Conservation (phyloP, 306 rosid species). For the Quercus glauca region DNA sequence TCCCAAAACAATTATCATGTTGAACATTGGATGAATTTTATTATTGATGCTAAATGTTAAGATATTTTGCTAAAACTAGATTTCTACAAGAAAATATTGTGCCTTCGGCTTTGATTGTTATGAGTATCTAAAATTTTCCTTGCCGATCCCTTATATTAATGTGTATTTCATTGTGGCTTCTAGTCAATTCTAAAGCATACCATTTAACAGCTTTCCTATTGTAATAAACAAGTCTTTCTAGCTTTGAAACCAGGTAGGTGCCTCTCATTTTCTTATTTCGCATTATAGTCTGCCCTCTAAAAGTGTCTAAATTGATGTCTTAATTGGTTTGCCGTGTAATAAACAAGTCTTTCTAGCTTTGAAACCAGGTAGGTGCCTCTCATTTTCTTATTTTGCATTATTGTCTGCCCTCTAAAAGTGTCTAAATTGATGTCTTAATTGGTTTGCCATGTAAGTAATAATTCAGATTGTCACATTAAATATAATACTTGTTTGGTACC, state of each 20-base stretch:
- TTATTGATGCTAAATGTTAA: background rate
- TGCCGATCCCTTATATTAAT: background rate
- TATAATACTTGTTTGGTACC: background rate
- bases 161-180: background rate
- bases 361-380: background rate
- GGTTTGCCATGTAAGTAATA: constrained; percentile 17
- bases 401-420: background rate
- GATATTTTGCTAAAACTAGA: background rate
- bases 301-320: constrained; percentile 6
- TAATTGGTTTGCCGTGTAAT: constrained; percentile 14
- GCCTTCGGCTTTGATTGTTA: background rate
- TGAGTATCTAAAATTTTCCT: background rate
- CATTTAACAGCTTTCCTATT: too few species aligned
- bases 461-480: background rate
- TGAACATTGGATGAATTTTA: background rate
- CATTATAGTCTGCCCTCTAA: background rate
- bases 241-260: background rate
- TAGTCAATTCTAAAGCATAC: background rate
- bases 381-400: background rate
- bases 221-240: background rate
- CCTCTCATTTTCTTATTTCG: background rate
- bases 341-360: background rate
- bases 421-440: constrained; percentile 11
- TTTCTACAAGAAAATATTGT: background rate
- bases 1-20: background rate